Conservation (phyloP, 345 rosid species). For the Hypericum androsaemum region DNA sequence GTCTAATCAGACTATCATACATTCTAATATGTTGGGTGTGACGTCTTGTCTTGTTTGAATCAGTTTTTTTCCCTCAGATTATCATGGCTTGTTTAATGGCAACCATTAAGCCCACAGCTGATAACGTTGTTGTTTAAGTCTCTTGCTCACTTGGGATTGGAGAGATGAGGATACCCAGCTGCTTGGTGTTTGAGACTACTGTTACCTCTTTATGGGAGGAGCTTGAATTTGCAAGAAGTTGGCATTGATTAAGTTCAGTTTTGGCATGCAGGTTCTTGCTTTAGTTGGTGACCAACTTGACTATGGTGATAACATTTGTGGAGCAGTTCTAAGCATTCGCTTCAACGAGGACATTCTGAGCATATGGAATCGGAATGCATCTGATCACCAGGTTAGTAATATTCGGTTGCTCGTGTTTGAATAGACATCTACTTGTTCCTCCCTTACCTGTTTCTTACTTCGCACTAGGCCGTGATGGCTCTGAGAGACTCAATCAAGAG, state of each 20-base stretch:
- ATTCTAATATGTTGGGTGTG: too few relatives aligned
- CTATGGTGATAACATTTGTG: constrained; percentile 70
- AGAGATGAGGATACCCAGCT: too few relatives aligned
- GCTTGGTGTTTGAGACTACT: too few relatives aligned
- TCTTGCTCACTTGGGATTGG: too few relatives aligned
- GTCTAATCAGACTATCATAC: too few relatives aligned
- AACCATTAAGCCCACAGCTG: too few relatives aligned
- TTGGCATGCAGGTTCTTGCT: constrained; percentile 65
- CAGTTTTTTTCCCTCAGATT: too few relatives aligned
- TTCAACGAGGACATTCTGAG: constrained; percentile 88
- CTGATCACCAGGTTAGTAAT: constrained; percentile 71
- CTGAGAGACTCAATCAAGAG: constrained; percentile 59
- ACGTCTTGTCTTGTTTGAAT: too few relatives aligned
- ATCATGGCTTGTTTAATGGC: too few relatives aligned
- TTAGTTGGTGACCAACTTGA: constrained; percentile 88
- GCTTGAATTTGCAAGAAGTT: too few relatives aligned
- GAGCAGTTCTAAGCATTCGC: constrained; percentile 88
- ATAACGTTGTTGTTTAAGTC: too few relatives aligned
- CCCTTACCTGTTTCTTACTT: neutral
- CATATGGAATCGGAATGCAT: constrained; percentile 87
- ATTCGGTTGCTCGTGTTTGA: neutral
- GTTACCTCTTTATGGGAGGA: too few relatives aligned
- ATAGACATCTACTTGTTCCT: neutral
- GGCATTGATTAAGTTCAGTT: neutral
- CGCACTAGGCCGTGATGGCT: constrained; percentile 76